phyloP scores from a whole-genome alignment of 1,139 yeast genomes.

The Magnusiomyces tetraspermus region DNA sequence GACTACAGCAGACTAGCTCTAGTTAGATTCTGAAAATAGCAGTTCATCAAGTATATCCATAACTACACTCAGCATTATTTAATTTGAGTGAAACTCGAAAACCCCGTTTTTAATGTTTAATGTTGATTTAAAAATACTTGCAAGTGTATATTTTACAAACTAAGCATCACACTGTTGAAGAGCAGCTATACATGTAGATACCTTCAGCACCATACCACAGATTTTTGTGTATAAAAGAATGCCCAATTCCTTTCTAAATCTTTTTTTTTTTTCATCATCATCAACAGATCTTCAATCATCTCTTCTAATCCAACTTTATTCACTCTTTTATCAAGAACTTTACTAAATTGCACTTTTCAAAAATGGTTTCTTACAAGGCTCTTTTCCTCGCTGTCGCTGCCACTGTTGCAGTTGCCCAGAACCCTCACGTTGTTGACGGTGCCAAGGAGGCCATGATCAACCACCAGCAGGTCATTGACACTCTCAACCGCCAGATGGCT shows the following conservation, averaged over 20 bases:
- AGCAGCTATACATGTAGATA: no score
- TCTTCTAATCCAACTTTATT: background rate
- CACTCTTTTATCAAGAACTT: background rate
- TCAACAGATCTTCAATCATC: background rate
- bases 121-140: no score
- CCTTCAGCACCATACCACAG: no score
- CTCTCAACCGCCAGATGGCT: slow-evolving; percentile 15
- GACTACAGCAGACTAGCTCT: no score
- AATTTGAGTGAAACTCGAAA: no score
- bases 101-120: no score
- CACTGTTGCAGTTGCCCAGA: slow-evolving; percentile 1
- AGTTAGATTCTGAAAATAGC: no score
- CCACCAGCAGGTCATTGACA: slow-evolving; percentile 18
- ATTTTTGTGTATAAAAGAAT: background rate
- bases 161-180: no score
- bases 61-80: no score
- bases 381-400: slow-evolving; percentile 2
- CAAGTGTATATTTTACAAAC: no score
- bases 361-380: slow-evolving; percentile 6
- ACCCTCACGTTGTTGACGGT: slow-evolving; percentile 9
- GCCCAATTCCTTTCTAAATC: background rate
- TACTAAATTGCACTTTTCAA: background rate
- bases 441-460: slow-evolving; percentile 17
- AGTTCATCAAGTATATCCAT: no score
- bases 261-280: background rate